Evolutionary conservation across 257 asterid genomes (phyloP), one percentile per base, ranked within the genome.

Genomic region (Primulina huaijiensis): DNA sequence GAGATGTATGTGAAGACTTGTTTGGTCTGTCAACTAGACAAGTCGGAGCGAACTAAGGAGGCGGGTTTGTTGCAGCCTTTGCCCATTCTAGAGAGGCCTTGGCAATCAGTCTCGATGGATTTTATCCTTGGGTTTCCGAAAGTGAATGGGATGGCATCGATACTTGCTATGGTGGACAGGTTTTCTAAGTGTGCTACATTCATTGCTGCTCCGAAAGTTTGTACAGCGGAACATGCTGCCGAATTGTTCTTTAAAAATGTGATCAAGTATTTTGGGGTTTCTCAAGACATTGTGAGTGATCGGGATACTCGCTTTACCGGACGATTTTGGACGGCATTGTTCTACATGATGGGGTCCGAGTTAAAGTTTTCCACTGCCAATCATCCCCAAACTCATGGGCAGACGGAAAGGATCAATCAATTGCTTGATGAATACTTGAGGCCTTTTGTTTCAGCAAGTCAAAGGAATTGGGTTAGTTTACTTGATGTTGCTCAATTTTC

Each of bases 61-160:
- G 66, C 34, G 0, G 65, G 60, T 0, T 25, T 68, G 16, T 19
- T 75, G 21, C 50, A 68, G 23, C 71, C 70, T 0, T 7, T 59
- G 40, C 40, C 40, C 7, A 35, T 35, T 5, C 5, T 16, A 30
- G 30, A 68, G 1, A 29, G 60, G 16, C 12, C 70, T 5, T n/a
- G n/a, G n/a, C n/a, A n/a, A n/a, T n/a, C n/a, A n/a, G n/a, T n/a
- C n/a, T n/a, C n/a, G n/a, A n/a, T 46, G 73, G 59, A 67, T 21
- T 40, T 74, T 31, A 68, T 75, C 5, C 6, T 14, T 3, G 71
- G 64, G 0, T 61, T 68, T 21, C 77, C 60, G 1, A 75, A 68
- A 19, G 64, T 55, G 0, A 7, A 33, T 6, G 74, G 23, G 5
- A 69, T 68, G 60, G 7, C 40, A 4, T 60, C 31, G 0, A 60